Evolutionary conservation across 1,284 basidiomycete species (phyloP), one percentile per base, ranked within the genome.

Genomic region (Papiliotrema nemorosa): DNA sequence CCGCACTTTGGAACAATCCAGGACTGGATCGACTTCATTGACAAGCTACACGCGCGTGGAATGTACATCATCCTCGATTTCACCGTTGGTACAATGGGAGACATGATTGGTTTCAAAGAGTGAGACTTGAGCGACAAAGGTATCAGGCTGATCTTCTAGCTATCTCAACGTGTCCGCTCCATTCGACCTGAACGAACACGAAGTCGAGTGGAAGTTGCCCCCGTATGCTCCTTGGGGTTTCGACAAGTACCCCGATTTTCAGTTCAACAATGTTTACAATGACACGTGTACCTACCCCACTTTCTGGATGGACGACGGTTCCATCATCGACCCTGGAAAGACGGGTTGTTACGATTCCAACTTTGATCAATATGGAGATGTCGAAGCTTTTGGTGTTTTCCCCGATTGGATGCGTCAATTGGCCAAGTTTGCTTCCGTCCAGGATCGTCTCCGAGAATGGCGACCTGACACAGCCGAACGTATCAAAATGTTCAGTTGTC

Each of bases 321-420:
- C 78, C 0, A 76, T 82, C 40, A 77, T 87, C 58, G 73, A 81
- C 39, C 72, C 85, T 9, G 76, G 79, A 50, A 66, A 75, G 25
- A 77, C 80, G 35, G 89, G 90, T 22, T 94, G 90, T 70, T 78
- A 84, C 59, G 73, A 77, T 25, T 89, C 86, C 25, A 88, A 91
- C 57, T 92, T 93, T 63, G 90, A 94, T 73, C 89, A 92, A 57
- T 94, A 87, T 62, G 90, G 90, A 57, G 90, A 94, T 75, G 88
- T 90, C 81, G 90, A 93, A 72, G 90, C 90, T 55, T 94, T 94
- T 70, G 90, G 90, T 85, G 89, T 93, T 33, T 89, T 91, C 68
- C 74, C 75, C 36, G 76, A 77, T 64, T 77, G 76, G 87, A 81
- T 93, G 67, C 90, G 90, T 81, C 88, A 94, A 72, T 77, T 94